Conservation (phyloP, 495 filamentous ascomycete species). For the Parathielavia hyrcaniae region DNA sequence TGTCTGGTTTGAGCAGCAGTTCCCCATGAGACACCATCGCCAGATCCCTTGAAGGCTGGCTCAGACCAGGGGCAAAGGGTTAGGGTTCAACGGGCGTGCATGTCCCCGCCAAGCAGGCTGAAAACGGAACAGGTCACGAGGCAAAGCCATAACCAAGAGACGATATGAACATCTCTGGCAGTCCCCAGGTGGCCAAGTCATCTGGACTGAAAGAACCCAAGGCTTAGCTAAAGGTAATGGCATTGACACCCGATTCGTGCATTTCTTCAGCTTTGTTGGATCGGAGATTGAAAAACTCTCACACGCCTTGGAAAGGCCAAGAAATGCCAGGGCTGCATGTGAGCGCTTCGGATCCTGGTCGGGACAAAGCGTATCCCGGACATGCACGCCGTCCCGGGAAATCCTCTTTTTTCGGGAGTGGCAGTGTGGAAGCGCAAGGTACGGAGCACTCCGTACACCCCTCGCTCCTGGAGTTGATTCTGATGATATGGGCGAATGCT, state of each 20-base stretch:
- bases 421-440: neutral
- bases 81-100: neutral
- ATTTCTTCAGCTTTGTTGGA: neutral
- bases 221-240: neutral
- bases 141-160: neutral
- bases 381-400: slow-evolving; percentile 26
- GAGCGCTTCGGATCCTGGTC: slow-evolving; percentile 9
- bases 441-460: neutral
- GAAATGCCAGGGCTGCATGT: slow-evolving; percentile 22
- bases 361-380: slow-evolving; percentile 20
- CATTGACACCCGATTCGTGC: slow-evolving; percentile 12
- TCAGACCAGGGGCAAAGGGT: neutral
- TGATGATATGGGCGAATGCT: neutral
- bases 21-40: too few species aligned
- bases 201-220: neutral
- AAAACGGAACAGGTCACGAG: slow-evolving; percentile 8
- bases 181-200: slow-evolving; percentile 18
- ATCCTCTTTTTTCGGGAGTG: slow-evolving; percentile 25
- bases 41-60: too few species aligned
- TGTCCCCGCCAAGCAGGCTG: neutral
- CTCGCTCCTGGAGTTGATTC: neutral
- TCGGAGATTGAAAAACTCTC: too few species aligned
- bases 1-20: too few species aligned
- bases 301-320: slow-evolving; percentile 5
- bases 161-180: neutral